Base-by-base conservation (phyloP, 1,139 yeast species). In the Torulaspora globosa region DNA sequence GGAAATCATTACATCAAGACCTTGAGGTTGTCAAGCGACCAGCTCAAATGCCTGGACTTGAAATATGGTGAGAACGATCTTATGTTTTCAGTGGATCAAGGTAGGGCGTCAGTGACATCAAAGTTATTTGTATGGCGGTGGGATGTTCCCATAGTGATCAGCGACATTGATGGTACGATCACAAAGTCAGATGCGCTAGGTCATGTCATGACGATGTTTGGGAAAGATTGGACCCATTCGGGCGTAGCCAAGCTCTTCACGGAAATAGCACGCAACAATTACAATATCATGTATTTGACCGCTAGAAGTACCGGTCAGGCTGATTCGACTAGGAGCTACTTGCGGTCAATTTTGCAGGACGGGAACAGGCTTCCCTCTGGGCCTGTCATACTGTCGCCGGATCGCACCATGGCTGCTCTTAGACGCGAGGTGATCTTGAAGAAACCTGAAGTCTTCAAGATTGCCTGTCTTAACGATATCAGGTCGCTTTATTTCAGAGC, bases 131-230 rank as follows among this genome's bases (percentile, higher is more conserved):
- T 88, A 41, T 92, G 99, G 99, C 81, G 82, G 54, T 75, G 84
- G 55, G 74, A 80, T 48, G 82, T 84, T 0, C 97, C 97, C 1
- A 85, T 92, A 43, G 98, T 94, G 3, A 92, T 92, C 33, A 88
- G 97, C 8, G 99, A 94, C 69, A 92, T 94, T 51, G 99, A 94
- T 66, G 99, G 99, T 14, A 94, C 99, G 1, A 94, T 94, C 55
- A 94, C 99, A 23, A 89, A 89, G 65, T 88, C 97, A 0, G 99
- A 94, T 70, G 98, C 98, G 0, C 72, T 94, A 58, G 99, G 99
- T 3, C 99, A 94, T 68, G 94, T 94, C 1, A 72, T 92, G 65
- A 90, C 95, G 29, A 82, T 92, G 78, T 73, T 94, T 40, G 99
- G 99, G 2, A 78, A 89, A 56, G 99, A 94, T 69, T 94, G 98